phyloP scores from a whole-genome alignment of 2,329 filamentous ascomycete species.

The Tolypocladium nubicola region DNA sequence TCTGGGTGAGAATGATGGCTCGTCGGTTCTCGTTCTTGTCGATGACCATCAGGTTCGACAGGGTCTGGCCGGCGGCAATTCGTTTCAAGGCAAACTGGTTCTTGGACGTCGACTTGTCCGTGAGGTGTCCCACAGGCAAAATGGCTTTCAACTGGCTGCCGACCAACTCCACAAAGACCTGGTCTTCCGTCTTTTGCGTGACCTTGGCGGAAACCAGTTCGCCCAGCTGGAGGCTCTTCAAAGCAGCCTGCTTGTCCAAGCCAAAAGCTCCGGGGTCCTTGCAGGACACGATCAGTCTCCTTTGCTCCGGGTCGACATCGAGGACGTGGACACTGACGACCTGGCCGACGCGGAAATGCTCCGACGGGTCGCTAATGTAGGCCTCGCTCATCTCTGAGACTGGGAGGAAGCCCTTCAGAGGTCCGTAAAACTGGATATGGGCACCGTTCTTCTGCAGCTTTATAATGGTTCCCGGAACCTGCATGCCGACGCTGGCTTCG shows the following conservation, averaged over 20 bases:
- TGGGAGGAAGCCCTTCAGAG: constrained; percentile 76
- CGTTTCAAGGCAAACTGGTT: constrained; percentile 67
- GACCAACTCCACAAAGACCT: constrained; percentile 65
- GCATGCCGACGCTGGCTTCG: constrained; percentile 62
- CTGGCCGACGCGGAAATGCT: constrained; percentile 85
- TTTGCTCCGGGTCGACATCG: constrained; percentile 60
- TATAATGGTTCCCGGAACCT: constrained; percentile 78
- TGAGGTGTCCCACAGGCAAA: constrained; percentile 67
- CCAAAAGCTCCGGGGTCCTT: constrained; percentile 77
- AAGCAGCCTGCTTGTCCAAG: constrained; percentile 61
- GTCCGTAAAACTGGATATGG: constrained; percentile 84
- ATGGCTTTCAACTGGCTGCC: constrained; percentile 67
- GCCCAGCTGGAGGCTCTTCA: constrained; percentile 64
- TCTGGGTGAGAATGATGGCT: constrained; percentile 68
- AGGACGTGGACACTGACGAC: constrained; percentile 86
- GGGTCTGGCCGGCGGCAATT: constrained; percentile 71
- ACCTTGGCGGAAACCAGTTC: constrained; percentile 68
- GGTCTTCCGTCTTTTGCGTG: constrained; percentile 69
- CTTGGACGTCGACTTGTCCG: constrained; percentile 75
- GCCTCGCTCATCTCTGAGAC: constrained; percentile 97
- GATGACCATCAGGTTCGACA: constrained; percentile 76
- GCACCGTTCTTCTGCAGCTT: constrained; percentile 72
- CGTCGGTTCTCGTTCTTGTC: constrained; percentile 72
- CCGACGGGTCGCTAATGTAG: constrained; percentile 77
- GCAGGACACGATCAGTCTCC: constrained; percentile 79